Evolutionary conservation across 2,329 filamentous ascomycete genomes (phyloP).

Genomic region (Blumeria hordei): DNA sequence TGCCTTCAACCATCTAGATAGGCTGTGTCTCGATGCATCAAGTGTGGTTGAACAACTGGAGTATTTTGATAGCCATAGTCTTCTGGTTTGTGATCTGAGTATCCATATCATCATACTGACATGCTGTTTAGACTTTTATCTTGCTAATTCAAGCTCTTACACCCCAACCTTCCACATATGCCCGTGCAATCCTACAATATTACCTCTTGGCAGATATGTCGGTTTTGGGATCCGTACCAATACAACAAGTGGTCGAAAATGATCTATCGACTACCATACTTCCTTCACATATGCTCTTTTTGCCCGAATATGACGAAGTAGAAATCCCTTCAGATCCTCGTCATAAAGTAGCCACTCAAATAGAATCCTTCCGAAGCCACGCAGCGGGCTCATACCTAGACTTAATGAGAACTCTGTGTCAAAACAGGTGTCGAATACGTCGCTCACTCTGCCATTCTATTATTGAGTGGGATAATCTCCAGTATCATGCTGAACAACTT

Average conservation of each 20-base stretch:
- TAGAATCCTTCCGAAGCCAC: slow-evolving; percentile 42
- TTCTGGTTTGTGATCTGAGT: slow-evolving; percentile 28
- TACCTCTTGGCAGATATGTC: slow-evolving; percentile 51
- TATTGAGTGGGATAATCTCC: slow-evolving; percentile 60
- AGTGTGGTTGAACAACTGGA: slow-evolving; percentile 44
- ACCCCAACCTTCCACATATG: slow-evolving; percentile 62
- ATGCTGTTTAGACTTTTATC: slow-evolving; percentile 36
- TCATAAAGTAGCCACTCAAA: slow-evolving; percentile 44
- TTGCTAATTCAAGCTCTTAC: slow-evolving; percentile 52
- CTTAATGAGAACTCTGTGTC: slow-evolving; percentile 59
- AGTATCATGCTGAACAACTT: slow-evolving; percentile 56
- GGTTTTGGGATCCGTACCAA: slow-evolving; percentile 40
- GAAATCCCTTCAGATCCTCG: slow-evolving; percentile 52
- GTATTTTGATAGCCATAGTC: slow-evolving; percentile 42
- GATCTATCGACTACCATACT: slow-evolving; percentile 61
- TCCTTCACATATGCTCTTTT: slow-evolving; percentile 44
- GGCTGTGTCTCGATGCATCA: slow-evolving; percentile 46
- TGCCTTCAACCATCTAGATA: slow-evolving; percentile 43
- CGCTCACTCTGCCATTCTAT: slow-evolving; percentile 71
- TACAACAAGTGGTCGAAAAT: slow-evolving; percentile 54
- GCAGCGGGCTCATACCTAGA: slow-evolving; percentile 55
- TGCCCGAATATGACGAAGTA: slow-evolving; percentile 50
- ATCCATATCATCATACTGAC: slow-evolving; percentile 2
- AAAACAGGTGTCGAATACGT: slow-evolving; percentile 77
- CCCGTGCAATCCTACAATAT: slow-evolving; percentile 55